A percentile compares a stretch with the other conserved stretches of the same genome.
phyloP scores from a whole-genome alignment of 345 rosid species.

The Chamaenerion angustifolium region DNA sequence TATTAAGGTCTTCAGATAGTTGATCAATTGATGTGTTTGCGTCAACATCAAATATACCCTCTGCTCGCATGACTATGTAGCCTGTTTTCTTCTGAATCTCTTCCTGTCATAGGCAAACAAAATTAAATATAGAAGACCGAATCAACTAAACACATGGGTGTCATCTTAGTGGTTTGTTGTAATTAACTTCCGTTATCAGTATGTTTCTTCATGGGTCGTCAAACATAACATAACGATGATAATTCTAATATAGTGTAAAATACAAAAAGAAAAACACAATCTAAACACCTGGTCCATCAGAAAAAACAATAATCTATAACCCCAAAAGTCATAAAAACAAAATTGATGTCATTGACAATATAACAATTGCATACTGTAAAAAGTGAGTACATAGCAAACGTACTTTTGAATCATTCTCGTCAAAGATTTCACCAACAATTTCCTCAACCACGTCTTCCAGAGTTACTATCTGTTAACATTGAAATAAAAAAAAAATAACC shows the following conservation, averaged over 20 bases:
- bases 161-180: too few relatives aligned
- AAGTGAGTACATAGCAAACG: constrained; percentile 3
- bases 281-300: too few relatives aligned
- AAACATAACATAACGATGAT: too few relatives aligned
- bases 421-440: constrained; percentile 97
- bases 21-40: constrained; percentile 98
- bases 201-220: too few relatives aligned
- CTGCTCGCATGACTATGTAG: constrained; percentile 91
- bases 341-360: too few relatives aligned
- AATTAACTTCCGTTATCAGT: too few relatives aligned
- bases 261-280: too few relatives aligned
- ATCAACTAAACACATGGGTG: background rate
- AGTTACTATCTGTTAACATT: constrained; percentile 59
- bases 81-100: constrained; percentile 99
- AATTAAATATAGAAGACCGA: constrained; percentile 1
- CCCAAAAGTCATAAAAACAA: too few relatives aligned
- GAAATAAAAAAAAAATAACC: constrained; percentile 2
- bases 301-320: too few relatives aligned
- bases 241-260: too few relatives aligned
- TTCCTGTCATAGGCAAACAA: constrained; percentile 42
- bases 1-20: constrained; percentile 79
- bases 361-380: background rate
- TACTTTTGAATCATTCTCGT: constrained; percentile 96
- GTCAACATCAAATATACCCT: constrained; percentile 88
- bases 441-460: constrained; percentile 97